Base-by-base conservation (phyloP, 2,329 filamentous ascomycete genomes). In the Metarhizium guizhouense region DNA sequence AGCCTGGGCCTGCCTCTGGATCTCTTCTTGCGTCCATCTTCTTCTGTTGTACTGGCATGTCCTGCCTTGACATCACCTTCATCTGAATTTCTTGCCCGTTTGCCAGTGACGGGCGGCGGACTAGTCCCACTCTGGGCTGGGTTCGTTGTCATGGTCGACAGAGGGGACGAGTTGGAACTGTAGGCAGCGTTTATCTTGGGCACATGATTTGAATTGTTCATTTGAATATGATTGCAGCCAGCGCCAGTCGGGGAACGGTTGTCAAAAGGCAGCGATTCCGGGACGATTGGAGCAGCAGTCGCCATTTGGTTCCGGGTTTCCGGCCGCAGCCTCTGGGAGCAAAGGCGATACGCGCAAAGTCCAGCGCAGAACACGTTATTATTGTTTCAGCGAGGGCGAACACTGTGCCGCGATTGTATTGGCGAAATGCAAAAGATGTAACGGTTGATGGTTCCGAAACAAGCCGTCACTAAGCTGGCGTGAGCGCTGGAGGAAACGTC, bases 1-100 rank as follows among this genome's bases (percentile, higher is more conserved):
- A 94, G 76, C 52, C 88, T 77, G 6, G 90, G 90, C 55, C 90
- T 79, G 7, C 90, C 90, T 65, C 90, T 78, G 18, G 83, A 75
- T 63, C 86, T 83, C 67, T 82, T 85, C 62, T 75, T 77, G 51
- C 75, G 73, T 52, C 76, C 74, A 2, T 73, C 72, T 1, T 77
- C 72, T 1, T 73, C 71, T 1, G 71, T 68, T 1, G 59, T 63
- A 16, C 65, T 63, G 1, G 68, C 67, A 45, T 25, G 36, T 29
- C 55, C 50, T 32, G 40, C 29, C 10, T 25, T 30, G 4, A 7
- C 51, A 11, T 57, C 47, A 1, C 50, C 36, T 18, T 54, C 51
- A 7, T 62, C 64, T 5, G 60, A 59, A 10, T 48, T 43, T 25
- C 58, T 59, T 7, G 61, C 47, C n/a, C 67, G 61, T 36, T 54